Base-by-base conservation (phyloP, 73 alveolate genomes). In the Uronychia binucleata region DNA sequence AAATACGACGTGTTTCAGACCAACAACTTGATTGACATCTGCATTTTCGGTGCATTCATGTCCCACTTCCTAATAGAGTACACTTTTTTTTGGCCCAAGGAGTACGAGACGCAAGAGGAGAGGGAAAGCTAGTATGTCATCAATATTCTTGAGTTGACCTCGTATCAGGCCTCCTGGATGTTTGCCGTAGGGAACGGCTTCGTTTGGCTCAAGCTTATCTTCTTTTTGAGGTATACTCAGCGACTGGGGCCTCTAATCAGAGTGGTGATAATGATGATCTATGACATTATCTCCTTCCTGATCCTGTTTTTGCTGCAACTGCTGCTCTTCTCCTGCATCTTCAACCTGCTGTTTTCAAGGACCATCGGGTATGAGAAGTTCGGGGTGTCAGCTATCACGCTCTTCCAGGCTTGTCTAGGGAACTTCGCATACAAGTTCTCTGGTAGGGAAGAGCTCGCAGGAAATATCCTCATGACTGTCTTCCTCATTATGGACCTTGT, bases 241-340 rank as follows among this genome's bases (percentile, higher is more conserved):
- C 59, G 28, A 5, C 46, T 75, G 28, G 81, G 81, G 1, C 81
- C 81, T 13, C 58, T 75, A 5, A 28, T 32, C 30, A 75, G 32
- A 75, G 32, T 75, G 35, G 32, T 75, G 19, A 13, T 30, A 26
- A 26, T 26, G 59, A 75, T 75, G 81, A 28, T 26, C 58, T 26
- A 75, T 5, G 81, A 75, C 27, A 75, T 75, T 5, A 30, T 75
- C 81, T 28, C 35, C 32, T 75, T 75, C 81, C 58, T 75, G 35
- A 75, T 75, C 58, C 81, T 75, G 57, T 75, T 26, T 58, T 5
- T 32, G 8, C 28, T 75, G 5, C 27, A 75, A 27, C 27, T 75
- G 27, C 28, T 75, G 81, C 32, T 30, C 8, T 75, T 75, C 32
- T 28, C 81, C 8, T 26, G 57, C 32, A 5, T 30, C 57, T 75